Base-by-base conservation (phyloP, 2,329 filamentous ascomycete genomes). In the Coleophoma crateriformis region DNA sequence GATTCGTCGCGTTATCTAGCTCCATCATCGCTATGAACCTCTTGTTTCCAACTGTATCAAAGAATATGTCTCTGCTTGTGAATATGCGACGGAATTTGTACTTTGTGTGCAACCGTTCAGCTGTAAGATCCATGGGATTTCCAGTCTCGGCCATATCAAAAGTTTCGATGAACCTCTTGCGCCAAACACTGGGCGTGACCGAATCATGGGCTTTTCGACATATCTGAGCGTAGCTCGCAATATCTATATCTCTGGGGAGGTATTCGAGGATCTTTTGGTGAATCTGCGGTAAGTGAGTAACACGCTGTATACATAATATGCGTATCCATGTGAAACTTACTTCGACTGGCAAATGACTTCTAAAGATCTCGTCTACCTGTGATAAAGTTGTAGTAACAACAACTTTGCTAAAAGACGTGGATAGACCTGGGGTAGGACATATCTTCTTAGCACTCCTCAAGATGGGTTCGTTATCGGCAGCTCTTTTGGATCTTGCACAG, bases 181-280 rank as follows among this genome's bases (percentile, higher is more conserved):
- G 67, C 74, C 74, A 78, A 58, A 76, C 73, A 4, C 67, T 68
- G 17, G 54, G 50, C 7, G 64, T 53, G 46, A 75, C 58, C 8
- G 70, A 67, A 56, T 66, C 46, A 34, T 65, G 60, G 0, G 68
- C 68, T 14, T 58, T 55, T 3, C 55, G 58, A 61, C 72, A 75
- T 27, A 67, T 55, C 2, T 57, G 49, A 10, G 64, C 61, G 55
- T 69, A 75, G 47, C 53, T 61, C 33, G 59, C 59, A n/a, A 77
- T 57, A 54, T 76, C 72, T 27, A 59, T 58, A 55, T 77, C 73
- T 14, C 41, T 43, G 10, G 48, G 45, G 14, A 59, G 40, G 37
- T 45, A 55, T 3, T 38, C 45, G 34, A 52, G 49, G 39, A 59
- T 59, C 17, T 50, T 42, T 34, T 59, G 56, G 19, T 55, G 52